phyloP scores from a whole-genome alignment of 208 protist genomes.

The Leptomonas pyrrhocoris region DNA sequence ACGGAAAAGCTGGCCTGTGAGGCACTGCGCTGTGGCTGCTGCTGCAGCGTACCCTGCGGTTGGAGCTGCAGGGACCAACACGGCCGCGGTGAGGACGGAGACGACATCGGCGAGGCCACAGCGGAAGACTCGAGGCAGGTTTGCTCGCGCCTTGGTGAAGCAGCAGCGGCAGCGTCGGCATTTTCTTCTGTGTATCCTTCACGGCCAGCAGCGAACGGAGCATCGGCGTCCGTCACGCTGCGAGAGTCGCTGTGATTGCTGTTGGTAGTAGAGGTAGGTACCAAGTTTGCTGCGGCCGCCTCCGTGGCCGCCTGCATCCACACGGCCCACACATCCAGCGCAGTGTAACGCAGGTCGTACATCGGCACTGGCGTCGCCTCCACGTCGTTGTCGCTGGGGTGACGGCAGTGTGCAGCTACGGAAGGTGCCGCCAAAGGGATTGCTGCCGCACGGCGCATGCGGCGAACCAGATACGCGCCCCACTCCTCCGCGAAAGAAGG shows the following conservation, averaged over 20 bases:
- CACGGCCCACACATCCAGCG: constrained; percentile 22
- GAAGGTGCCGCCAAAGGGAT: not conserved
- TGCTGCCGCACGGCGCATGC: not conserved
- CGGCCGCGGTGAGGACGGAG: not conserved
- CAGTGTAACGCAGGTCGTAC: constrained; percentile 20
- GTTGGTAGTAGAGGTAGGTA: no score
- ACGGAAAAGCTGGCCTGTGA: constrained; percentile 31
- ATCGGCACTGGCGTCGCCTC: not conserved
- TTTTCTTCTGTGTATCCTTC: no score
- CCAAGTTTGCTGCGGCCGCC: not conserved
- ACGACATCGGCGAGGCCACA: not conserved
- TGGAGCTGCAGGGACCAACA: not conserved
- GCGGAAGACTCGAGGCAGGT: not conserved
- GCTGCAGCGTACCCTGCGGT: no score
- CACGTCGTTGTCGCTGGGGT: not conserved
- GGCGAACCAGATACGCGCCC: not conserved
- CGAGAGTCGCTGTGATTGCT: not conserved
- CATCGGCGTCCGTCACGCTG: not conserved
- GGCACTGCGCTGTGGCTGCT: not conserved
- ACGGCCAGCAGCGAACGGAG: not conserved
- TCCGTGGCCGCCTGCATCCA: constrained; percentile 5
- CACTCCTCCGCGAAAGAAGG: not conserved
- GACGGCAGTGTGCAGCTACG: not conserved
- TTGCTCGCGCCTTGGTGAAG: not conserved
- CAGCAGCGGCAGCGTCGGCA: not conserved